A percentile compares a stretch with the other conserved stretches of the same genome.
Evolutionary conservation across 1,284 basidiomycete species (phyloP).

Genomic region (Athelia psychrophila): DNA sequence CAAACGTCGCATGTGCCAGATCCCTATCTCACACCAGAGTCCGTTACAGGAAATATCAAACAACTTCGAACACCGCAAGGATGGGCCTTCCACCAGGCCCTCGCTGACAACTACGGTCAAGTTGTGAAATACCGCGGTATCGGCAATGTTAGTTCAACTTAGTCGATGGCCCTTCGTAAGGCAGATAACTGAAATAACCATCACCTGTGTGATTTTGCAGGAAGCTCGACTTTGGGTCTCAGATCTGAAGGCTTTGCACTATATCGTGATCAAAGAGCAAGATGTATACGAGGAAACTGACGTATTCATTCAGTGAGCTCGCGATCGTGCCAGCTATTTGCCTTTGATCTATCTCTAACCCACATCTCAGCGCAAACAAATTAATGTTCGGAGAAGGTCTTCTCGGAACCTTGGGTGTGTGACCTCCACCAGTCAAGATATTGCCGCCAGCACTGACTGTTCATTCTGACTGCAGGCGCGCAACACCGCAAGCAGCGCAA

Average conservation of each 20-base stretch:
- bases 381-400: constrained; percentile 36
- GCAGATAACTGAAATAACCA: no score
- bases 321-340: no score
- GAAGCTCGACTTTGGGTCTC: constrained; percentile 31
- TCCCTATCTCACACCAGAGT: no score
- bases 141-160: constrained; percentile 15
- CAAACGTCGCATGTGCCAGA: no score
- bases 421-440: neutral
- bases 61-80: constrained; percentile 7
- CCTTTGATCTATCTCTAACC: constrained; percentile 5
- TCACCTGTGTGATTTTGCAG: constrained; percentile 17
- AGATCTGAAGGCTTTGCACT: constrained; percentile 36
- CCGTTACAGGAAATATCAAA: constrained; percentile 5
- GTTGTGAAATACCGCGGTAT: constrained; percentile 22
- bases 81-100: constrained; percentile 11
- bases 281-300: constrained; percentile 29
- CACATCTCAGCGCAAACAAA: constrained; percentile 21
- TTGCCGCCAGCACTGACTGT: neutral
- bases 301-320: constrained; percentile 30
- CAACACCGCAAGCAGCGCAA: constrained; percentile 42
- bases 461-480: constrained; percentile 26
- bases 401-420: constrained; percentile 28
- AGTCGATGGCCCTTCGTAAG: constrained; percentile 9
- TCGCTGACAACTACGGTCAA: constrained; percentile 25
- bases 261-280: constrained; percentile 37